These are phyloP conservation scores for Geranium incanum DNA, from an alignment of 441 rosid genomes.

Conservation along the genomic window DNA sequence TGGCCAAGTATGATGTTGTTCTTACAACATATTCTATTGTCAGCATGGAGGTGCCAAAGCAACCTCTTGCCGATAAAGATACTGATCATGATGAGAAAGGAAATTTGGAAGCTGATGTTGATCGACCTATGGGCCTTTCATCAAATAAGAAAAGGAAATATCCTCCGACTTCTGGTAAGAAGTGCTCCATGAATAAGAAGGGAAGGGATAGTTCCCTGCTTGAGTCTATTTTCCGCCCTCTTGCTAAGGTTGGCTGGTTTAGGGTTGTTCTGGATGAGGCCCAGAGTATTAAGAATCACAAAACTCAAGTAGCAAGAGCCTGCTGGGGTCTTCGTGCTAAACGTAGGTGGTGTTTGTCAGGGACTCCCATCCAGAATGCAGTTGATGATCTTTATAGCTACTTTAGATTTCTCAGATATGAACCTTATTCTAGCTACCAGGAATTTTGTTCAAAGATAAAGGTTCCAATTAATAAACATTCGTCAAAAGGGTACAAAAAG, in stretches of 20 bases:
- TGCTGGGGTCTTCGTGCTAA: conserved; percentile 97
- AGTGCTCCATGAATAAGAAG: conserved; percentile 44
- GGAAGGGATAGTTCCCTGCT: conserved; percentile 30
- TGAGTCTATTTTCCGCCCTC: conserved; percentile 60
- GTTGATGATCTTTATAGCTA: conserved; percentile 91
- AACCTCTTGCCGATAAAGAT: conserved; percentile 52
- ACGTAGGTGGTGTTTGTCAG: conserved; percentile 94
- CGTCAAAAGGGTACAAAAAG: conserved; percentile 56
- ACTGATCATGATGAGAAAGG: conserved; percentile 43
- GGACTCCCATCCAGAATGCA: conserved; percentile 91
- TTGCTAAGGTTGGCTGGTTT: conserved; percentile 85
- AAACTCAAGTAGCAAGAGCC: conserved; percentile 88
- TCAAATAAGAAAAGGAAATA: conserved; percentile 50
- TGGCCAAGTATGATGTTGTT: conserved; percentile 82
- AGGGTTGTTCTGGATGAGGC: conserved; percentile 92
- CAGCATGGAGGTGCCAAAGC: conserved; percentile 90
- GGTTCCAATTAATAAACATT: conserved; percentile 51
- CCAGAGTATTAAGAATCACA: conserved; percentile 85
- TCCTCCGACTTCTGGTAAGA: conserved; percentile 42
- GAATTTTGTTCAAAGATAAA: conserved; percentile 55
- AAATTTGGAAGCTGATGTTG: conserved; percentile 35
- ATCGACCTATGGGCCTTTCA: conserved; percentile 27
- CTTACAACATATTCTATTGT: conserved; percentile 86
- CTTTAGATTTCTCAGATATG: conserved; percentile 85
- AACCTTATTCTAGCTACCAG: conserved; percentile 57